phyloP scores from a whole-genome alignment of 169 alveolate species.

The Condylostoma magnum region DNA sequence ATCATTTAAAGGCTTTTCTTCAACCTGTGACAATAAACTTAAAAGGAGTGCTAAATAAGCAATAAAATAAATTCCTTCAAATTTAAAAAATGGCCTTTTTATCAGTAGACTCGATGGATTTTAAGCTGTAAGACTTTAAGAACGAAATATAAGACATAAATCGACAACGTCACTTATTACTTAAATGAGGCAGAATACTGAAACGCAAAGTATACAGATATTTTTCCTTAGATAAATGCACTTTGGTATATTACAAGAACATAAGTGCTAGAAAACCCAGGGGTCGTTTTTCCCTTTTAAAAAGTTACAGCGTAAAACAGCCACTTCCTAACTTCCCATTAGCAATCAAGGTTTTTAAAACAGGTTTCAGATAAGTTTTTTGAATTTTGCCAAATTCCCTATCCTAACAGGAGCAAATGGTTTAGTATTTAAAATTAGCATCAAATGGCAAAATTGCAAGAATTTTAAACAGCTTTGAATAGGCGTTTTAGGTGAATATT shows the following conservation, averaged over 20 bases:
- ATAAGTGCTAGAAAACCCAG: not conserved
- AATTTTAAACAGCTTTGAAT: no score
- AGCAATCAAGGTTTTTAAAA: not conserved
- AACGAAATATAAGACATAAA: not conserved
- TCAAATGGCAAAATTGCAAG: slow-evolving; percentile 9
- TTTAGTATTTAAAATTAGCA: slow-evolving; percentile 2
- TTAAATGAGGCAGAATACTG: slow-evolving; percentile 22
- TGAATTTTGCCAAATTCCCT: slow-evolving; percentile 13
- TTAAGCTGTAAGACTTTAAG: no score
- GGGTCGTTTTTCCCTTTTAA: not conserved
- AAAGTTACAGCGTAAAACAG: not conserved
- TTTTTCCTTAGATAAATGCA: not conserved
- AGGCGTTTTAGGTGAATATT: not conserved
- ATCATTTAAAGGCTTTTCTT: no score
- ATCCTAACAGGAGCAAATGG: not conserved
- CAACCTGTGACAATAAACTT: no score
- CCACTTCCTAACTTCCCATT: not conserved
- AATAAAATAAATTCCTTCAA: no score
- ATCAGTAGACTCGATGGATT: no score
- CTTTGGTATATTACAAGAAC: not conserved
- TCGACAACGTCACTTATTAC: not conserved
- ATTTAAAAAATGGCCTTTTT: no score
- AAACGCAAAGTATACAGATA: not conserved
- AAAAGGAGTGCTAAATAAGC: no score
- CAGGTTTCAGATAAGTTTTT: not conserved